Percentiles rank a stretch among this genome's conserved stretches.
These are phyloP conservation scores for Cladophialophora yegresii DNA, from an alignment of 2,329 filamentous ascomycete species.

Conservation along the genomic window DNA sequence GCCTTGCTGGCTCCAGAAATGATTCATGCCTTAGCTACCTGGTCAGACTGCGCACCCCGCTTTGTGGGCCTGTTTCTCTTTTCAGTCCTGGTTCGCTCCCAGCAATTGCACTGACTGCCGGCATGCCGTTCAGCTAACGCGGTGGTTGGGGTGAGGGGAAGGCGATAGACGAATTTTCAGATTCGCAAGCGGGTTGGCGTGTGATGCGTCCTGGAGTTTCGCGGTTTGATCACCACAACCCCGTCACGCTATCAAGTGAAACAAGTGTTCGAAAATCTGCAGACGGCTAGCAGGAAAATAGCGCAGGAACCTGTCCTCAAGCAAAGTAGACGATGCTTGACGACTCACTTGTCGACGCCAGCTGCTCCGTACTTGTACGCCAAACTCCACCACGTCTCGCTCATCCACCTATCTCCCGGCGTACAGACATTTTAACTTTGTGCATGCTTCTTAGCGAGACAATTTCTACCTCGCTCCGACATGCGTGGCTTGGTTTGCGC, in stretches of 20 bases:
- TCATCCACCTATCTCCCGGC: slow-evolving; percentile 7
- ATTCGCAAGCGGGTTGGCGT: slow-evolving; percentile 23
- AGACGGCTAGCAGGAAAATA: slow-evolving; percentile 16
- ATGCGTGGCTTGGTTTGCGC: slow-evolving; percentile 11
- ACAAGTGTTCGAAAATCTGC: slow-evolving; percentile 20
- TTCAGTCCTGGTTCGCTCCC: slow-evolving; percentile 17
- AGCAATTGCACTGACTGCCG: too few species aligned
- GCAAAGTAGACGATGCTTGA: slow-evolving; percentile 1
- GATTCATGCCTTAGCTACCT: slow-evolving; percentile 7
- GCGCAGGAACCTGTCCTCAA: slow-evolving; percentile 15
- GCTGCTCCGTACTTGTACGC: not conserved
- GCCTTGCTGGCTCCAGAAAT: slow-evolving; percentile 15
- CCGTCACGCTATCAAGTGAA: slow-evolving; percentile 30
- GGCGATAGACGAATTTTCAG: not conserved
- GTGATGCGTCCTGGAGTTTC: slow-evolving; percentile 20
- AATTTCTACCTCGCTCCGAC: slow-evolving; percentile 19
- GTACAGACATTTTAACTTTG: slow-evolving; percentile 16
- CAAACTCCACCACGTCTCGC: not conserved
- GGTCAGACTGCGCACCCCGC: slow-evolving; percentile 9
- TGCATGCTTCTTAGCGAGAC: slow-evolving; percentile 22
- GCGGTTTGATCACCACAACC: slow-evolving; percentile 31
- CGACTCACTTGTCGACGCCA: not conserved
- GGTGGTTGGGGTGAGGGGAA: slow-evolving; percentile 22
- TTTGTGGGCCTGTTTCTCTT: slow-evolving; percentile 10
- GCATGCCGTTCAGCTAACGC: slow-evolving; percentile 19